Conservation (phyloP, 1,284 basidiomycete genomes). For the Irpex rosettiformis region DNA sequence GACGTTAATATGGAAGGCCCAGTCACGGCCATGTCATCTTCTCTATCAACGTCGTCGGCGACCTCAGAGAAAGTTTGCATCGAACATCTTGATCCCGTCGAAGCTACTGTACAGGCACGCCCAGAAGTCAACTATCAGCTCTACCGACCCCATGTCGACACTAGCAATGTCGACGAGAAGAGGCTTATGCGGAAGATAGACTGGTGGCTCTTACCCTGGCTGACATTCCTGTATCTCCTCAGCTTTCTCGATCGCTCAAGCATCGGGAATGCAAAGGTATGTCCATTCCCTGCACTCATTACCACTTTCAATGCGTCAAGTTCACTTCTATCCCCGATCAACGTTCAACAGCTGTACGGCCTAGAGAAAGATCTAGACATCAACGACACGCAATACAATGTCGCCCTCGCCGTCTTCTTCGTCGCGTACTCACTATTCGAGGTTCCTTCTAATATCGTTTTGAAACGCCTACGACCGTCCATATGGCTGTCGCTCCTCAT, state of each 20-base stretch:
- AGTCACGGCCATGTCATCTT: not conserved
- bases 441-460: slow-evolving; percentile 61
- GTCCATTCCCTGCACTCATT: slow-evolving; percentile 6
- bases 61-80: not conserved
- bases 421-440: slow-evolving; percentile 60
- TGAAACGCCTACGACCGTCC: slow-evolving; percentile 69
- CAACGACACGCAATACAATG: slow-evolving; percentile 59
- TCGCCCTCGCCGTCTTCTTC: slow-evolving; percentile 62
- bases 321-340: not conserved
- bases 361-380: slow-evolving; percentile 49
- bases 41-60: not conserved
- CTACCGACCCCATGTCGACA: slow-evolving; percentile 51
- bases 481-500: slow-evolving; percentile 63
- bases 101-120: not conserved
- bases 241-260: slow-evolving; percentile 77
- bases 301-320: not conserved
- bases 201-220: slow-evolving; percentile 60
- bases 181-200: slow-evolving; percentile 67
- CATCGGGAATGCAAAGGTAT: slow-evolving; percentile 77
- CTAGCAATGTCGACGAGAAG: slow-evolving; percentile 55
- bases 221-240: slow-evolving; percentile 73
- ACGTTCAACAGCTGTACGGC: slow-evolving; percentile 44
- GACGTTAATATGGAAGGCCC: not conserved
- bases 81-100: slow-evolving; percentile 5
- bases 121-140: slow-evolving; percentile 26